These are phyloP conservation scores for Penicillium crustosum DNA, from an alignment of 2,329 filamentous ascomycete species.

Conservation along the genomic window DNA sequence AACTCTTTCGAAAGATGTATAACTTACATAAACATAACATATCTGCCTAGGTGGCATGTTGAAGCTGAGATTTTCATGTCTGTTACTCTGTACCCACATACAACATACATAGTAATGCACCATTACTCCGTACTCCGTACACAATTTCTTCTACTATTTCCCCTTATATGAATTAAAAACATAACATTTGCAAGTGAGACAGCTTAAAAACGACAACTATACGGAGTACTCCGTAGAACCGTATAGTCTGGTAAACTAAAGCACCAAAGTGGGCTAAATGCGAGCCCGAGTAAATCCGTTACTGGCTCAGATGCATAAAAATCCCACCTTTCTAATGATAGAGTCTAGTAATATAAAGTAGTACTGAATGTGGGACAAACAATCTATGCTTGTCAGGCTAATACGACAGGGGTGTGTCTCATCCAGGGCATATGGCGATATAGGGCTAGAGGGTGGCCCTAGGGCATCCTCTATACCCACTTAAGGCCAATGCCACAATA, in stretches of 20 bases:
- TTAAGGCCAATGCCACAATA: not conserved
- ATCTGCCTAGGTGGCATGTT: not conserved
- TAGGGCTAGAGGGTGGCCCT: not conserved
- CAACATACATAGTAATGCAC: not conserved
- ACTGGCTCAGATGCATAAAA: not conserved
- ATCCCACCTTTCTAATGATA: not conserved
- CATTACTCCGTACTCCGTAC: no score
- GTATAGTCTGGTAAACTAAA: not conserved
- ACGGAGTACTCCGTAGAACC: not conserved
- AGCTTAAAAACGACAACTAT: not conserved
- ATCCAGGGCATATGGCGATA: not conserved
- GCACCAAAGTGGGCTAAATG: not conserved
- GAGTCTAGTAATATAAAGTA: not conserved
- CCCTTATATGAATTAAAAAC: not conserved
- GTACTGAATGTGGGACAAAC: not conserved
- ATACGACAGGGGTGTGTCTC: not conserved
- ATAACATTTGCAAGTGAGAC: not conserved
- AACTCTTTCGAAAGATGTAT: not conserved
- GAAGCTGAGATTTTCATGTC: not conserved
- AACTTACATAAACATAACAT: not conserved
- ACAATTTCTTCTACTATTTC: not conserved
- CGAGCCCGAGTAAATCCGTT: not conserved
- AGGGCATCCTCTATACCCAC: not conserved
- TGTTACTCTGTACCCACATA: not conserved
- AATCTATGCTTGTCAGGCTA: constrained; percentile 4